Base-by-base conservation (phyloP, 164 flowering plant genomes). In the Vitis rupestris region DNA sequence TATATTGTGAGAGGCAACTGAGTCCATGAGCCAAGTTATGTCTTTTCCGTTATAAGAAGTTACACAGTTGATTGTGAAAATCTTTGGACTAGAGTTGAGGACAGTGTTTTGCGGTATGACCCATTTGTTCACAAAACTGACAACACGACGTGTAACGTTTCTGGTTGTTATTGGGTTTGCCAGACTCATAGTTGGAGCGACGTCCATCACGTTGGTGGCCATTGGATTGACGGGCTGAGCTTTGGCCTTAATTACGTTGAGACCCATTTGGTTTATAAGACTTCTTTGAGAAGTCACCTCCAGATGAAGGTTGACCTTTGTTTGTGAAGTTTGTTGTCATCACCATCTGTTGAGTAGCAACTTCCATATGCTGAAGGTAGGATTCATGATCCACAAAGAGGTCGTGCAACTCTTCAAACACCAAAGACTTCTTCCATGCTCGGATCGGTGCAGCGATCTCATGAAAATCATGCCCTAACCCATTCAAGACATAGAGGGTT, bases 361-460 rank as follows among this genome's bases (percentile, higher is more conserved):
- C n/a, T 15, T 62, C 65, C 6, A 62, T 14, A 14, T 0, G 65
- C 0, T 51, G 29, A 0, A 62, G 51, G n/a, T 62, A 62, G 23
- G 10, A 13, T 37, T 44, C 51, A 15, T 44, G 51, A 1, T 29
- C 51, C 6, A 16, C 65, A 0, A 62, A 23, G 23, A 62, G 65
- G 50, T 62, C 27, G 17, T 44, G 65, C 4, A 62, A 1, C 51
- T 62, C 65, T n/a, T 62, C 65, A n/a, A 62, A 62, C 10, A 23
- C 1, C 16, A 62, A 44, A 0, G 51, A 27, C 15, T 19, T n/a
- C 1, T 62, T 29, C 52, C 51, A 0, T 11, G 51, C 65, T 44
- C 13, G 11, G 51, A 62, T 62, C 9, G 27, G 65, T n/a, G 10
- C 47, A 3, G 16, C 23, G 9, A 44, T 51, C 15, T 62, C 65